Base-by-base conservation (phyloP, 768 basidiomycete species). In the Phanerochaete carnosa region DNA sequence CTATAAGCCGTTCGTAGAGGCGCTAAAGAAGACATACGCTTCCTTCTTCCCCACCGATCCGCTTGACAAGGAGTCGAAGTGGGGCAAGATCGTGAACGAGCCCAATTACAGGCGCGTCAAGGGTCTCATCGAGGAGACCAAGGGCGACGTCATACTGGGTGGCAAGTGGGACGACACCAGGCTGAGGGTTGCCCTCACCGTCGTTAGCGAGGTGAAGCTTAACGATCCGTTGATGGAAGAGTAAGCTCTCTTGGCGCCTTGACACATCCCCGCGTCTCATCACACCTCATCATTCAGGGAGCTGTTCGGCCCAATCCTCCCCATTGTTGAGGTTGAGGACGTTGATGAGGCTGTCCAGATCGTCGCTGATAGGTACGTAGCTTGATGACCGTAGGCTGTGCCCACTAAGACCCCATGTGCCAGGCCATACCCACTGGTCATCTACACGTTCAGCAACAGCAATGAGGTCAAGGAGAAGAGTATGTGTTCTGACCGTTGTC, bases 291-390 rank as follows among this genome's bases (percentile, higher is more conserved):
- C 35, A 15, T 37, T 5, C 63, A 90, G 89, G 62, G 90, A 92
- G 69, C 68, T 91, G 1, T 92, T 92, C 62, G 90, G 89, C 0
- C 90, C 90, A 0, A 69, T 92, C 19, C 65, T 92, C 15, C 83
- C 89, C 0, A 76, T 92, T 50, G 66, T 90, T 11, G 75, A 83
- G 0, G 79, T 90, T 0, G 80, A 84, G 30, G 74, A 69, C 57
- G 55, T 88, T 12, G 77, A 83, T 2, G 82, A 83, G 26, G 88
- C 84, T 0, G 73, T 89, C 35, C 74, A 76, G 1, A 84, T 83
- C 65, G 70, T 90, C 43, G 12, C 16, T 12, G 43, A 57, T 16
- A 23, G 62, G 62, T 63, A 26, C 49, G 43, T 39, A 26, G 23
- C 26, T 50, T 55, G 6, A 15, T 30, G 9, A n/a, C 58, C 43